A percentile compares a stretch with the other conserved stretches of the same genome.
These are phyloP conservation scores for Kalmusia sp. DNA, from an alignment of 2,329 filamentous ascomycete species.

Conservation along the genomic window DNA sequence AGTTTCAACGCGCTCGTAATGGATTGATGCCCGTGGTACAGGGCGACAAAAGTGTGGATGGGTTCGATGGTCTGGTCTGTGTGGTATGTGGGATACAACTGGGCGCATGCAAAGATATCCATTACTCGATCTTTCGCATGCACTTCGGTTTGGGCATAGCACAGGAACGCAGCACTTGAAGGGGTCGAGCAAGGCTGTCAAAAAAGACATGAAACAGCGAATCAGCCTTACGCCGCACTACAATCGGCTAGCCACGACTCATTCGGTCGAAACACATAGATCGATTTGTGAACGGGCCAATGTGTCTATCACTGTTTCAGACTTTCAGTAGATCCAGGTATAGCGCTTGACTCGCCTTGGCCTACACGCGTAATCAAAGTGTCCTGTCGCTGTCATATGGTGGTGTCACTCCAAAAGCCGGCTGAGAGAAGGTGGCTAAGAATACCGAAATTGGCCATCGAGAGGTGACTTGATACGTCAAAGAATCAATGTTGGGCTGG, in stretches of 20 bases:
- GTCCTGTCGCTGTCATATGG: background rate
- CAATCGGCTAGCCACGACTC: constrained; percentile 1
- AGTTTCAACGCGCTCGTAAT: background rate
- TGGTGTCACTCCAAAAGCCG: background rate
- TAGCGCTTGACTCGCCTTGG: background rate
- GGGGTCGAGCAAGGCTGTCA: background rate
- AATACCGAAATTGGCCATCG: too few relatives aligned
- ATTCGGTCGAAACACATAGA: background rate
- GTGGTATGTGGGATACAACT: background rate
- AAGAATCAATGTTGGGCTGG: too few relatives aligned
- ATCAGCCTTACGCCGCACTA: constrained; percentile 7
- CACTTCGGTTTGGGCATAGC: background rate
- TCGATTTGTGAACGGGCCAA: background rate
- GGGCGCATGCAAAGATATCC: background rate
- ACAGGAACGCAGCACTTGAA: background rate
- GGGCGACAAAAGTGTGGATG: background rate
- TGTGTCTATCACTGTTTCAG: background rate
- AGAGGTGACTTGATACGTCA: too few relatives aligned
- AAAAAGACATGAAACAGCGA: constrained; percentile 2
- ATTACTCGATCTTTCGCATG: background rate
- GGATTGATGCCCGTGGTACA: background rate
- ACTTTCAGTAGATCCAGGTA: background rate
- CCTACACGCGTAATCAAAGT: background rate
- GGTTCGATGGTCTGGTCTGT: background rate
- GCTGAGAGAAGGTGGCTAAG: too few relatives aligned